A percentile compares a stretch with the other conserved stretches of the same genome.
Evolutionary conservation across 768 basidiomycete species (phyloP).

Genomic region (Antrodiella citrinella): DNA sequence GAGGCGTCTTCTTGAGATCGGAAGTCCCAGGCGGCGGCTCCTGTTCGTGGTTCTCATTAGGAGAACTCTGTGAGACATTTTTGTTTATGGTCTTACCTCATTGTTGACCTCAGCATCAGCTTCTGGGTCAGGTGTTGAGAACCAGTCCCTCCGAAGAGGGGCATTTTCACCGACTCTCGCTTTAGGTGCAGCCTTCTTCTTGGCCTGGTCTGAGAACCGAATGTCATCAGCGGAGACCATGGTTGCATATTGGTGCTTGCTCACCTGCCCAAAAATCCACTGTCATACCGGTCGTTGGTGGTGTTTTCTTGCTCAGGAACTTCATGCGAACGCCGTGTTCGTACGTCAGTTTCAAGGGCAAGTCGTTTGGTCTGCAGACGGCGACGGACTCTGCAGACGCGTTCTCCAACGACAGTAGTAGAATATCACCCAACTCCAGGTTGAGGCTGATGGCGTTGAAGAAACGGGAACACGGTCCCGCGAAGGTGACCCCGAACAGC

Average conservation of each 20-base stretch:
- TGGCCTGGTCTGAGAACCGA: too few species aligned
- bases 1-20: background rate
- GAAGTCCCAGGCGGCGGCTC: background rate
- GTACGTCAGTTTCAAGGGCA: constrained; percentile 37
- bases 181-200: too few species aligned
- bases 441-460: constrained; percentile 25
- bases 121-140: constrained; percentile 16
- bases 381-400: constrained; percentile 24
- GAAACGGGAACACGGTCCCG: constrained; percentile 22
- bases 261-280: constrained; percentile 41
- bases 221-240: too few species aligned
- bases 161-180: too few species aligned
- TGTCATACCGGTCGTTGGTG: constrained; percentile 18
- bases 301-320: constrained; percentile 21
- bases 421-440: constrained; percentile 32
- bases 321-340: constrained; percentile 35
- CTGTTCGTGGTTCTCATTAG: background rate
- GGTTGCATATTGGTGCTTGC: too few species aligned
- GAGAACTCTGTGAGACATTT: too few species aligned
- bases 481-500: constrained; percentile 33
- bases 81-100: too few species aligned
- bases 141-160: constrained; percentile 32
- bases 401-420: constrained; percentile 43
- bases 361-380: constrained; percentile 21
- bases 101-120: background rate